These are phyloP conservation scores for Mycena floridula DNA, from an alignment of 768 basidiomycete genomes.

Conservation along the genomic window DNA sequence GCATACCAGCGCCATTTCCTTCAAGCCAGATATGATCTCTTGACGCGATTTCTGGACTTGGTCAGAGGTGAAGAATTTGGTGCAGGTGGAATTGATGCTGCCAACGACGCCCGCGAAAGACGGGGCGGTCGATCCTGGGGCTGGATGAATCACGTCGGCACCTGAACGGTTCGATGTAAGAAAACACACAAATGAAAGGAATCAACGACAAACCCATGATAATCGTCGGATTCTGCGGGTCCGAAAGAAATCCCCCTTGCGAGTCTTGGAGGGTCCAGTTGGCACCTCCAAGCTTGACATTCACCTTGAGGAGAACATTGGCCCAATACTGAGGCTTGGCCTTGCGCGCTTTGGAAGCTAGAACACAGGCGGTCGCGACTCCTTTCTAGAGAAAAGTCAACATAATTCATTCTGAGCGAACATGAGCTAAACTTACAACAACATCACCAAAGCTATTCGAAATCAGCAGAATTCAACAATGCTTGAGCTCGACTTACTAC, in stretches of 20 bases:
- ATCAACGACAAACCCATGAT: conserved; percentile 36
- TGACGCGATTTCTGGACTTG: conserved; percentile 40
- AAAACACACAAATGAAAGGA: neutral
- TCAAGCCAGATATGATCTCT: conserved; percentile 50
- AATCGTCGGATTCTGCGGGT: conserved; percentile 46
- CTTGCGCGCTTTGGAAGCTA: conserved; percentile 33
- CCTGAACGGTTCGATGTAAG: conserved; percentile 19
- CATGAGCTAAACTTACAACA: neutral
- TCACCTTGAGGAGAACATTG: conserved; percentile 49
- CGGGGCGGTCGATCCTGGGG: conserved; percentile 47
- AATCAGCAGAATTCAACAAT: too few relatives aligned
- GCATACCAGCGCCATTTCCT: conserved; percentile 36
- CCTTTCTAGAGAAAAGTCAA: conserved; percentile 28
- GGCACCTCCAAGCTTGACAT: conserved; percentile 55
- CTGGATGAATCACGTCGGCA: conserved; percentile 55
- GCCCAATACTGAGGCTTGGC: conserved; percentile 48
- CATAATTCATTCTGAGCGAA: conserved; percentile 19
- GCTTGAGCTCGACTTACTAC: conserved; percentile 40
- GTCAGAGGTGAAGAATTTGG: conserved; percentile 48
- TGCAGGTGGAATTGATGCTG: conserved; percentile 43
- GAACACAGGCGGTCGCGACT: conserved; percentile 52
- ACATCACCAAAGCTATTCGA: too few relatives aligned
- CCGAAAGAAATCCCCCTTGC: conserved; percentile 34
- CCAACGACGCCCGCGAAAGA: conserved; percentile 54
- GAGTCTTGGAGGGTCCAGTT: conserved; percentile 30